Base-by-base conservation (phyloP, 306 rosid species). In the Ziziphus jujuba region DNA sequence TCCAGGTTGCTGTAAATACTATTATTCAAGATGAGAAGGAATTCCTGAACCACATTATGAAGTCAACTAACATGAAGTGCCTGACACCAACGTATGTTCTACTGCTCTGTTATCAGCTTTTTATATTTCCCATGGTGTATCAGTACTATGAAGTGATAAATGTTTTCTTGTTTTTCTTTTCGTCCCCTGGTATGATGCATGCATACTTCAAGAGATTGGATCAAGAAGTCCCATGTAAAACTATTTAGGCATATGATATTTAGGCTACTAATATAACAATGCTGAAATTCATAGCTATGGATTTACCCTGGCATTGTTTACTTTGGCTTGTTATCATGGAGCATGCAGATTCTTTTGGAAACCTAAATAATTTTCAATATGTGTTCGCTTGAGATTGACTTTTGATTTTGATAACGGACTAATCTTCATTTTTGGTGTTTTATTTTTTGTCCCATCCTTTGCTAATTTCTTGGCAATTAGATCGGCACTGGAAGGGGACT, bases 401-500 rank as follows among this genome's bases (percentile, higher is more conserved):
- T 22, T 22, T 28, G 66, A 56, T 56, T 44, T 72, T 31, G 51
- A 28, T 64, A 64, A 70, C 65, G 53, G 48, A 66, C 72, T 56
- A 52, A 59, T 66, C 38, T 47, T 67, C 13, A 10, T 56, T 60
- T 67, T 17, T 49, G 44, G 69, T 54, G 67, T 45, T 65, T 63
- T 31, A 2, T 55, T 48, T 47, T 69, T 40, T 40, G 45, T 8
- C 33, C 4, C 34, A 59, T 70, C 54, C 66, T 53, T 67, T 52
- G 64, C 35, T 64, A 2, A 55, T 56, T n/a, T n/a, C n/a, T 65
- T 56, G 74, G 58, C 40, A 55, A 33, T 73, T 73, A 95, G 99
- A 72, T 95, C 96, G 63, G 99, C 96, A 38, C 74, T 90, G 77
- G 99, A 88, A 73, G 99, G 99, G 2, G 99, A 90, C 59, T 95